Base-by-base conservation (phyloP, 2,329 filamentous ascomycete species). In the Cladobotryum protrusum region DNA sequence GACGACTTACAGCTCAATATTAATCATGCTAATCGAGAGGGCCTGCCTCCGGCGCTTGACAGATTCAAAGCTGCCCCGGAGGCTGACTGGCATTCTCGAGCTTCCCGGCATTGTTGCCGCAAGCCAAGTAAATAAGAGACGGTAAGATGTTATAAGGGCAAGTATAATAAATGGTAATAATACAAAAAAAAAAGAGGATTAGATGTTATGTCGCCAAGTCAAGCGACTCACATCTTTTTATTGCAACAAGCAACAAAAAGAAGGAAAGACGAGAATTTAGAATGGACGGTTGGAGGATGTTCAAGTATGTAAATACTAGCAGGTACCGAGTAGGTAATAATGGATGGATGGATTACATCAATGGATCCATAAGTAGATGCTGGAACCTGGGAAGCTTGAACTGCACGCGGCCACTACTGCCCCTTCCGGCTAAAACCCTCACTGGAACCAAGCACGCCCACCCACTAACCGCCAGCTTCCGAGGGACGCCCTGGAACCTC, bases 81-180 rank as follows among this genome's bases (percentile, higher is more conserved):
- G 72, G 71, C 83, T 87, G 56, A 85, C 74, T 59, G 86, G 84
- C 67, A 88, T 81, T 62, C 84, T 78, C 58, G 84, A 86, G 53
- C 79, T 82, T 63, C 83, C 84, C 55, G 82, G 77, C 78, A 85
- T 84, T 48, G 56, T 72, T 61, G 17, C 37, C 37, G 39, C 18
- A 29, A 29, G 24, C 24, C 14, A 20, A 20, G 17, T 34, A 18
- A 24, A 29, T 17, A 50, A 17, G n/a, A 3, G 11, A 19, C 14
- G 4, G 20, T 24, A 40, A 36, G 32, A 42, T 13, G 15, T 29
- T 29, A 8, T 29, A 37, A n/a, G 12, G n/a, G 35, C 14, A n/a
- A n/a, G 35, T 17, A 17, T 17, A 17, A 17, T 37, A 37, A n/a
- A 37, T 37, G 9, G 5, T 14, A 37, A 37, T 14, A 37, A 37